Base-by-base conservation (phyloP, 176 grass and related monocot genomes). In the Phragmites australis region DNA sequence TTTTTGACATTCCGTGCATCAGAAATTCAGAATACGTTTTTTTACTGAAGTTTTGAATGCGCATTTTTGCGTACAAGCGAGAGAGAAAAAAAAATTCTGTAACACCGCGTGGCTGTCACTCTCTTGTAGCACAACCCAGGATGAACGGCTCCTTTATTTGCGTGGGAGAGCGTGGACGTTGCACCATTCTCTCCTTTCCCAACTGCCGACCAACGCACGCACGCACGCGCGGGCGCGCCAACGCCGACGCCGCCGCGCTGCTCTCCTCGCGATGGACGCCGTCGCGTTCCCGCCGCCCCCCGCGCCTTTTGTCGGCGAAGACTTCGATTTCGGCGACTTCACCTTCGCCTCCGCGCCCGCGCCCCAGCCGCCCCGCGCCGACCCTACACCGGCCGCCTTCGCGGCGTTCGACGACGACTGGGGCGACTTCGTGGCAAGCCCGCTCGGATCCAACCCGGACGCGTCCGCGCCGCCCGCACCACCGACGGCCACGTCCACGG, bases 281-380 rank as follows among this genome's bases (percentile, higher is more conserved):
- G 74, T 86, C 51, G 79, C 88, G 67, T 90, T 90, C 83, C 88
- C 83, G 15, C 88, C 83, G 50, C 88, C 88, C 1, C 83, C 88
- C 51, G 32, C 68, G 15, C 88, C 84, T 15, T 86, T 86, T 83
- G 74, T 79, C 79, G 74, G 79, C 68, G 88, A 86, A 32, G 88
- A 83, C 74, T 41, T 77, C 73, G 88, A 90, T 21, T 90, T 90
- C 79, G 79, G 83, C 25, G 79, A 83, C 66, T 90, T 90, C 58
- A 5, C 78, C 58, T 80, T 83, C 68, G 84, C 88, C 25, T 42
- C 88, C 31, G 65, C 74, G 0, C 32, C 80, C n/a, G n/a, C 46
- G 18, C 22, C 73, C 34, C 23, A 50, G 4, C 31, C 22, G 6
- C 78, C 47, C 10, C 12, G 32, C 6, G 6, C 80, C 32, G 56